Base-by-base conservation (phyloP, 1,284 basidiomycete species). In the Coniferiporia weirii region DNA sequence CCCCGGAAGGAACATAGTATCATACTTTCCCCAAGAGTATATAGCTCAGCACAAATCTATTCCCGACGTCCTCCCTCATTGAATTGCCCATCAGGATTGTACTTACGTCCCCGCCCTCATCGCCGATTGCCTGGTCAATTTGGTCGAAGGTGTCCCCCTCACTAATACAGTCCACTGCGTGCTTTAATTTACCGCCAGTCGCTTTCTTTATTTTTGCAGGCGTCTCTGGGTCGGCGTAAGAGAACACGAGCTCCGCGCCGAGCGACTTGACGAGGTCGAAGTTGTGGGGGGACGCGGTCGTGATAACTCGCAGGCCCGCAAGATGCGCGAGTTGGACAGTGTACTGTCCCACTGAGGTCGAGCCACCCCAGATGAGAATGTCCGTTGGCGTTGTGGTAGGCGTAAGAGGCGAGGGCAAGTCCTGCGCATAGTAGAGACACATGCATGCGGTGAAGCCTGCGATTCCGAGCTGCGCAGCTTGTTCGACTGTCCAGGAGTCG, bases 331-430 rank as follows among this genome's bases (percentile, higher is more conserved):
- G 69, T 63, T 79, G 76, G 43, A 78, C 64, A 7, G 73, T 74
- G 63, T 71, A 74, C 17, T 74, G 67, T 2, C 78, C 78, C 22
- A 77, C 75, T 6, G 72, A 68, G 10, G 73, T 72, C 10, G 76
- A 68, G 12, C 75, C 78, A 17, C 72, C 73, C 66, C 76, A 76
- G 38, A 79, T 67, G 27, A 79, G 65, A 52, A 71, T 63, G 50
- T 64, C 58, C 7, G 63, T 63, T 0, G 64, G 52, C 7, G 56
- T 48, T 17, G 60, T 36, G 15, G 63, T 54, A 3, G 64, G 66
- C 9, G 62, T 56, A 38, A 54, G 34, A 7, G 63, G 66, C 15
- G 63, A 61, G 3, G 66, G 63, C 27, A 68, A 57, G 6, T 48
- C 46, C 38, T 64, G 64, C 27, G 56, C 61, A 45, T 66, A 59